Base-by-base conservation (phyloP, 2,329 filamentous ascomycete genomes). In the Simplicillium aogashimaense region DNA sequence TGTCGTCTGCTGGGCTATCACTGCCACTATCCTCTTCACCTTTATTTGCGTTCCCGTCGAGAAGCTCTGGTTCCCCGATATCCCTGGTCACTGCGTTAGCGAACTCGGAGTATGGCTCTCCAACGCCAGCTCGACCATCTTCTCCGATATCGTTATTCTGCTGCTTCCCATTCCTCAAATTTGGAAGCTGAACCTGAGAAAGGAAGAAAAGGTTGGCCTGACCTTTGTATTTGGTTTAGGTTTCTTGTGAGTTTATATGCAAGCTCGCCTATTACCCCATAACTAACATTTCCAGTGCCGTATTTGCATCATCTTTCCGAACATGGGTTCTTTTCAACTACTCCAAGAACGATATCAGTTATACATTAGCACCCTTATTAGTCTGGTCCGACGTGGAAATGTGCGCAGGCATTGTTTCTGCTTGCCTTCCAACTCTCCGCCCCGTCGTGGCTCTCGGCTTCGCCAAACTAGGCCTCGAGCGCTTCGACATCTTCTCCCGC, bases 11-110 rank as follows among this genome's bases (percentile, higher is more conserved):
- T 74, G 71, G 69, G 62, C 64, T 25, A 53, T 73, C 28, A 58
- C 57, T 41, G 66, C 70, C 45, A 66, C 65, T 8, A 67, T 68
- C 38, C 57, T 72, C 32, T 68, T 65, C 50, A 62, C 72, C 42
- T 74, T 76, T 47, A 68, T 72, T 48, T 75, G 71, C 53, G 57
- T 63, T 0, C 71, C 70, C 0, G 61, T 74, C 7, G 50, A 62
- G 37, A 72, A 70, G 49, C 53, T 69, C 0, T 74, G 70, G 70
- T 59, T 70, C 16, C 60, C 61, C 0, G 48, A 59, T 0, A 40
- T 70, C 1, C 63, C 66, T 0, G 70, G 70, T 10, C 52, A 49
- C 3, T 75, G 71, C 46, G 67, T 73, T 47, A 58, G 70, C 49
- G 63, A 70, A 17, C 65, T 70, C 34, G 67, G 55, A 5, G 67